Conservation (phyloP, 306 rosid species). For the Alnus rubra region DNA sequence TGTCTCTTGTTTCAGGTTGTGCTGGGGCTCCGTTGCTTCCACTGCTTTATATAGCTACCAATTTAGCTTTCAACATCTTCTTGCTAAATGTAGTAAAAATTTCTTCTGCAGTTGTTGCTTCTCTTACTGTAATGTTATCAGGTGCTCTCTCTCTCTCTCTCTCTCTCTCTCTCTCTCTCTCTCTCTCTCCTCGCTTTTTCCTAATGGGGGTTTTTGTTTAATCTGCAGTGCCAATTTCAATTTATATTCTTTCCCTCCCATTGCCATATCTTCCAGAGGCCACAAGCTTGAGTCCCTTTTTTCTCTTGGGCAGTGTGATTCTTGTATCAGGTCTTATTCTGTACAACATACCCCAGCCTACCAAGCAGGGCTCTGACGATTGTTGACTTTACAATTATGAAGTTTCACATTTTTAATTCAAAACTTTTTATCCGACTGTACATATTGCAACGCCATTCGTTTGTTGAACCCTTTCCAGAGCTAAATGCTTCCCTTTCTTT, state of each 20-base stretch:
- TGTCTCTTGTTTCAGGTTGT: constrained; percentile 54
- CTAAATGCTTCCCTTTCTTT: too few relatives aligned
- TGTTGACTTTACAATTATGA: constrained; percentile 5
- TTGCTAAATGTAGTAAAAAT: constrained; percentile 67
- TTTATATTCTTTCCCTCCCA: constrained; percentile 74
- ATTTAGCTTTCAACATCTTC: constrained; percentile 78
- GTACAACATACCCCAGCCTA: constrained; percentile 53
- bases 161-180: background rate
- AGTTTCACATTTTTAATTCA: background rate
- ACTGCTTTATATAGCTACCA: constrained; percentile 62
- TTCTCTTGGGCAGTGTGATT: constrained; percentile 67
- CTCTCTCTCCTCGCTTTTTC: background rate
- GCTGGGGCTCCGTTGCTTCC: constrained; percentile 90
- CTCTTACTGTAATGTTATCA: constrained; percentile 79
- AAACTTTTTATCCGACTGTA: background rate
- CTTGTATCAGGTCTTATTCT: constrained; percentile 73
- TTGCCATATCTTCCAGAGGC: constrained; percentile 74
- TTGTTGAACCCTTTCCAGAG: background rate
- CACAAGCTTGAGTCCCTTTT: constrained; percentile 71
- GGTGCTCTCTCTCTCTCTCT: constrained; percentile 46
- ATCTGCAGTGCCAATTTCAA: constrained; percentile 82
- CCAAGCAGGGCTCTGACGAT: constrained; percentile 36
- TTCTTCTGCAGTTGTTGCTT: constrained; percentile 80
- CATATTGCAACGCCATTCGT: background rate
- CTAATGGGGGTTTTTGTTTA: constrained; percentile 25